phyloP scores from a whole-genome alignment of 441 rosid genomes.

The Jatropha podagrica region DNA sequence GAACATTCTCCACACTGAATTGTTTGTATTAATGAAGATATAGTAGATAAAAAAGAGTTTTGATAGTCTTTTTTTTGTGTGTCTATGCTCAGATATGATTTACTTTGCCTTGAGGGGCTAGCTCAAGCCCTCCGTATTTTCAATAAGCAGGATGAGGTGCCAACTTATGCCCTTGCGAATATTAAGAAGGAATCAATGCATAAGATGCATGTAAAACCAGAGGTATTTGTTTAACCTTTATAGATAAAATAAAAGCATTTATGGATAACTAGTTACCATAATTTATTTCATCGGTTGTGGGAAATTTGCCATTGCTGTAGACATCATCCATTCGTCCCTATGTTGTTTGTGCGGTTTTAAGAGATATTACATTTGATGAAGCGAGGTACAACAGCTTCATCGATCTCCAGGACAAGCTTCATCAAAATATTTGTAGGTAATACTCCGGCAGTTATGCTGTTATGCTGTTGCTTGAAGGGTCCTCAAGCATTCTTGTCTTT shows the following conservation, averaged over 20 bases:
- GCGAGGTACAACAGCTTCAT: slow-evolving; percentile 93
- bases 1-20: background rate
- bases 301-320: slow-evolving; percentile 35
- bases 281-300: background rate
- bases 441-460: slow-evolving; percentile 9
- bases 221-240: slow-evolving; percentile 41
- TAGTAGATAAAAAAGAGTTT: background rate
- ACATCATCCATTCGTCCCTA: slow-evolving; percentile 70
- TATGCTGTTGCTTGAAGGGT: slow-evolving; percentile 1
- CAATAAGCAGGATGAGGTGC: slow-evolving; percentile 59
- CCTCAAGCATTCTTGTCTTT: slow-evolving; percentile 3
- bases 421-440: slow-evolving; percentile 94
- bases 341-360: slow-evolving; percentile 82
- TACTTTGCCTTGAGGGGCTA: slow-evolving; percentile 96
- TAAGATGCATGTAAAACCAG: slow-evolving; percentile 68
- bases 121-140: slow-evolving; percentile 90
- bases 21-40: background rate
- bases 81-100: slow-evolving; percentile 62
- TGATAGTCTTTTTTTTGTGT: slow-evolving; percentile 9
- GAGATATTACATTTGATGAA: slow-evolving; percentile 81
- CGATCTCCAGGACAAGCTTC: slow-evolving; percentile 97
- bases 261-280: slow-evolving; percentile 9
- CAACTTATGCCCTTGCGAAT: slow-evolving; percentile 47
- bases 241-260: background rate
- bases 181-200: slow-evolving; percentile 53